These are phyloP conservation scores for Anthoceros angustus DNA, from an alignment of 225 moss, liverwort and hornwort genomes.

Conservation along the genomic window DNA sequence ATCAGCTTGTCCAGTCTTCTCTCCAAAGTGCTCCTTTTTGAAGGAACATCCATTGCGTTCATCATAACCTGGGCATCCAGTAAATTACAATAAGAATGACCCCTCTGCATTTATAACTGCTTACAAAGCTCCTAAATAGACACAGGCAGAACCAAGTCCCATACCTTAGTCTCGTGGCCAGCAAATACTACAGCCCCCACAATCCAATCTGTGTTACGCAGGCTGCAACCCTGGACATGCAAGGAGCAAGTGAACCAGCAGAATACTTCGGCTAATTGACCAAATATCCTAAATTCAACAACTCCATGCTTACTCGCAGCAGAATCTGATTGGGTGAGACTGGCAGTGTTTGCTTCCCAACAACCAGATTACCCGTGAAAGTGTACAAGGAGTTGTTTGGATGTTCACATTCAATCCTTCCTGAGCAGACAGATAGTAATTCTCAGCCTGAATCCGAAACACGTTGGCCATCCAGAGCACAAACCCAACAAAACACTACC, in stretches of 20 bases:
- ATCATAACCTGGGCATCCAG: conserved; percentile 58
- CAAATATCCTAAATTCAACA: neutral
- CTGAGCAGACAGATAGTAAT: conserved; percentile 16
- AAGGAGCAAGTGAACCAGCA: neutral
- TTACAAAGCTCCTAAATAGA: neutral
- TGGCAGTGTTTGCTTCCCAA: conserved; percentile 76
- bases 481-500: neutral
- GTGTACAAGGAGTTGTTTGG: conserved; percentile 92
- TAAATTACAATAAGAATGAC: neutral
- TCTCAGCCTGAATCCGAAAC: conserved; percentile 2
- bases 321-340: conserved; percentile 85
- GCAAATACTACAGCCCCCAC: conserved; percentile 78
- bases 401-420: conserved; percentile 63
- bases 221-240: conserved; percentile 55
- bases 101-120: neutral
- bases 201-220: conserved; percentile 71
- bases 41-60: conserved; percentile 96
- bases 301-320: conserved; percentile 36
- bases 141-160: conserved; percentile 4
- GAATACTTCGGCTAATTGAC: neutral
- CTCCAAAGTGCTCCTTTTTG: conserved; percentile 86
- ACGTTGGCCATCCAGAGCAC: neutral
- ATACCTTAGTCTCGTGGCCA: conserved; percentile 86
- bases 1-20: conserved; percentile 79
- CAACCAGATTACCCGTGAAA: conserved; percentile 67